Evolutionary conservation across 2,329 filamentous ascomycete species (phyloP).

Genomic region (Penicillium janthinellum): DNA sequence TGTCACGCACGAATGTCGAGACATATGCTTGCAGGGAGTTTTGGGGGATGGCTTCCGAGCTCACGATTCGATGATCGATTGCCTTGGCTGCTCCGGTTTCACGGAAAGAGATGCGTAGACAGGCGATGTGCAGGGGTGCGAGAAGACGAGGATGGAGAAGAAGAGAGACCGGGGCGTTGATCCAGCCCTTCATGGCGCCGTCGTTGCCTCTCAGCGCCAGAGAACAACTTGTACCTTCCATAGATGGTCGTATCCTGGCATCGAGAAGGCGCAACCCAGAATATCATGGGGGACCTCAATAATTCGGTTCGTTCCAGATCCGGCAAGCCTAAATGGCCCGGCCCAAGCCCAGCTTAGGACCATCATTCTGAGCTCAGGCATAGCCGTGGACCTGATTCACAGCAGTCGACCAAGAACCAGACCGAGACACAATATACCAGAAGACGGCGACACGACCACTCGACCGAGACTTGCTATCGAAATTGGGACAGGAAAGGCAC

Average conservation of each 20-base stretch:
- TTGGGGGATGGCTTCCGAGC: neutral
- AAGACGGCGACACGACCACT: neutral
- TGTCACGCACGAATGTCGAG: neutral
- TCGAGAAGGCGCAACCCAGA: neutral
- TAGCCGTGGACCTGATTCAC: neutral
- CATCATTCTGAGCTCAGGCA: neutral
- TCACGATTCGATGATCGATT: neutral
- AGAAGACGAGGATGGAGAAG: neutral
- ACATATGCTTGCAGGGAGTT: neutral
- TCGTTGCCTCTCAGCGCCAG: neutral
- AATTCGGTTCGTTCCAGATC: no score
- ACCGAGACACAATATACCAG: neutral
- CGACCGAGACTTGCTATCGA: neutral
- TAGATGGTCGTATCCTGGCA: neutral
- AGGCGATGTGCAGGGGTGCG: neutral
- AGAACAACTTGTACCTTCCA: neutral
- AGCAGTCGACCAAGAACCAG: neutral
- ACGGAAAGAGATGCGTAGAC: neutral
- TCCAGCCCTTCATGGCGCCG: neutral
- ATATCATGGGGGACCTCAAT: no score
- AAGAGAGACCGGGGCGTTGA: neutral
- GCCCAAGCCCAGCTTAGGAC: neutral
- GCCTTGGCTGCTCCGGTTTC: neutral
- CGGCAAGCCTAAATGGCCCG: no score
- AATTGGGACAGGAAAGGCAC: conserved; percentile 29